Percentiles rank a stretch among this genome's conserved stretches.
Evolutionary conservation across 2,329 filamentous ascomycete species (phyloP).

Genomic region (Lasiodiplodia gonubiensis): DNA sequence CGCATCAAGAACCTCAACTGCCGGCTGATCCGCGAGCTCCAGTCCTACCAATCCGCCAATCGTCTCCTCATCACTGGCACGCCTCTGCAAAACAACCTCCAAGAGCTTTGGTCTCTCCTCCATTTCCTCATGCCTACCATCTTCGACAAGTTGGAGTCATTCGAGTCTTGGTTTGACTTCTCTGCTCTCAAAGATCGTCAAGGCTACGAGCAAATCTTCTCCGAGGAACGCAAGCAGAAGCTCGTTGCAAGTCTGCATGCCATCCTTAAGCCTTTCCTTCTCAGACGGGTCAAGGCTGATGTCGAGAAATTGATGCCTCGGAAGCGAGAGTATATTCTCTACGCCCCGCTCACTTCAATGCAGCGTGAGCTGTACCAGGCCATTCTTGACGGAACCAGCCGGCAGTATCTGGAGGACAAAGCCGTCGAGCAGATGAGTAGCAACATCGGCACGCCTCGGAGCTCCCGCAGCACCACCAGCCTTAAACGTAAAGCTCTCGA

Average conservation of each 20-base stretch:
- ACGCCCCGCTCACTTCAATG: conserved; percentile 87
- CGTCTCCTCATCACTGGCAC: conserved; percentile 93
- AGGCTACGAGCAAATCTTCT: conserved; percentile 77
- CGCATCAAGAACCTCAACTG: conserved; percentile 97
- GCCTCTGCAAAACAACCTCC: conserved; percentile 91
- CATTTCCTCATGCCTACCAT: conserved; percentile 93
- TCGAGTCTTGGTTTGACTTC: conserved; percentile 97
- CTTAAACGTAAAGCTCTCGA: conserved; percentile 61
- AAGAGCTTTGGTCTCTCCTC: conserved; percentile 91
- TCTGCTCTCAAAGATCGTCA: conserved; percentile 86
- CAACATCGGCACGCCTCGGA: conserved; percentile 56
- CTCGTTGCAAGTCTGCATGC: conserved; percentile 88
- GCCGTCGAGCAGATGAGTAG: conserved; percentile 66
- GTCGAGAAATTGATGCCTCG: conserved; percentile 91
- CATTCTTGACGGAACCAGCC: conserved; percentile 64
- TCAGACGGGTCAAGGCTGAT: conserved; percentile 89
- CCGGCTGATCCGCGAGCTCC: conserved; percentile 84
- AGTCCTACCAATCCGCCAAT: conserved; percentile 88
- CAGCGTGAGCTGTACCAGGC: conserved; percentile 90
- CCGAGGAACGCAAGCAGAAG: conserved; percentile 77
- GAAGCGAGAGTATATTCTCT: conserved; percentile 95
- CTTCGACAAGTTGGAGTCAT: conserved; percentile 90
- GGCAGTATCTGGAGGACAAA: conserved; percentile 73
- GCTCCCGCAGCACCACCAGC: conserved; percentile 50
- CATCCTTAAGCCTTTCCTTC: conserved; percentile 86